phyloP scores from a whole-genome alignment of 2,329 filamentous ascomycete species.

The Dactylellina cionopaga region DNA sequence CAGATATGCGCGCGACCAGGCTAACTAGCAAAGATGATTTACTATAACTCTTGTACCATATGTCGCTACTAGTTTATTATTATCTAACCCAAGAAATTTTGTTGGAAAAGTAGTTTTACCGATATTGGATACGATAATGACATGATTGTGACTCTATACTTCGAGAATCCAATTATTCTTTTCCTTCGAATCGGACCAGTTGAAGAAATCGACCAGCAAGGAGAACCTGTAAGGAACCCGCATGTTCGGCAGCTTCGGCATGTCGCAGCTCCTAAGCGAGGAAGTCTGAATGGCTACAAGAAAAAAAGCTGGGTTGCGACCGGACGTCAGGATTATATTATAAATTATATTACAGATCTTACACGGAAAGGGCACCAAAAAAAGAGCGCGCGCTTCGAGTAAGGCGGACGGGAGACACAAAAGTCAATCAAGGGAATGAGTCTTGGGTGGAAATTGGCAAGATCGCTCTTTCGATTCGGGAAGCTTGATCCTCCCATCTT shows the following conservation, averaged over 20 bases:
- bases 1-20: not conserved
- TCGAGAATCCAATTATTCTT: no score
- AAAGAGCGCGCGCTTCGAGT: conserved; percentile 42
- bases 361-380: conserved; percentile 6
- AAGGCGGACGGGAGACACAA: not conserved
- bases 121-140: conserved; percentile 18
- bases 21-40: no score
- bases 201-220: no score
- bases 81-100: no score
- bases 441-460: no score
- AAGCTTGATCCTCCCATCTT: not conserved
- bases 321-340: conserved; percentile 1
- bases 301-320: not conserved
- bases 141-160: conserved; percentile 15
- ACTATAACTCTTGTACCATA: no score
- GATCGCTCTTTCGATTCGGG: no score
- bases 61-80: no score
- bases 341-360: conserved; percentile 4
- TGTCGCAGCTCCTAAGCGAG: no score
- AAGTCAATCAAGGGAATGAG: conserved; percentile 8
- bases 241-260: conserved; percentile 31
- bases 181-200: no score
- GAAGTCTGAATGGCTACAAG: not conserved
- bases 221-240: no score
- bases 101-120: no score